phyloP scores from a whole-genome alignment of 2,329 filamentous ascomycete species.

The Colletotrichum sp. region DNA sequence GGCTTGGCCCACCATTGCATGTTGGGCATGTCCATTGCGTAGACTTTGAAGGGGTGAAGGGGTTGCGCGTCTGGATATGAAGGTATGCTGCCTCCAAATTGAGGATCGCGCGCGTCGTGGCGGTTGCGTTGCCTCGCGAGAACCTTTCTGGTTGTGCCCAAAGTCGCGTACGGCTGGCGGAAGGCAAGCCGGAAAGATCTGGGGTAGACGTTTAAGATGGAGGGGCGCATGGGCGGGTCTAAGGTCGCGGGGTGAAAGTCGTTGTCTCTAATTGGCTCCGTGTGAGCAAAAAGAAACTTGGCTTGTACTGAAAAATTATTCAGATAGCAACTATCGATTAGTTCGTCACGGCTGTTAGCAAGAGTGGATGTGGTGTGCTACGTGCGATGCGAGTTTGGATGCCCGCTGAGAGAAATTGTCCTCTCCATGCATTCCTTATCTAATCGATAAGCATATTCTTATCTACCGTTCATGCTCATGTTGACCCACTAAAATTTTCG shows the following conservation, averaged over 20 bases:
- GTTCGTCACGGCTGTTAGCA: not conserved
- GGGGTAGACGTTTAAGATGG: not conserved
- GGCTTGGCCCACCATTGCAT: constrained; percentile 20
- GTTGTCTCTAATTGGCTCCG: not conserved
- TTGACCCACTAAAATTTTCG: constrained; percentile 22
- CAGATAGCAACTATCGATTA: not conserved
- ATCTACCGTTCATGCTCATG: not conserved
- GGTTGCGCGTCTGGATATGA: not conserved
- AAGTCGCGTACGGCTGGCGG: not conserved
- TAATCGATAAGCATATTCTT: not conserved
- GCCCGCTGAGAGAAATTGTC: not conserved
- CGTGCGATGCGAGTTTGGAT: not conserved
- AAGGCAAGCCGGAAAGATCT: not conserved
- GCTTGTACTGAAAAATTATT: not conserved
- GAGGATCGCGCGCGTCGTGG: not conserved
- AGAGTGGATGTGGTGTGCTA: not conserved
- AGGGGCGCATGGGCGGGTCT: constrained; percentile 5
- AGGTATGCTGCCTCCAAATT: not conserved
- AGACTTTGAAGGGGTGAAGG: not conserved
- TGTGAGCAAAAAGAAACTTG: not conserved
- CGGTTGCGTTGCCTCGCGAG: not conserved
- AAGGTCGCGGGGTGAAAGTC: not conserved
- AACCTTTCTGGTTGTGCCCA: not conserved
- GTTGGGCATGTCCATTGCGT: not conserved
- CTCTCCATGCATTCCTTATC: not conserved